Base-by-base conservation (phyloP, 164 flowering plant genomes). In the Protea cynaroides region DNA sequence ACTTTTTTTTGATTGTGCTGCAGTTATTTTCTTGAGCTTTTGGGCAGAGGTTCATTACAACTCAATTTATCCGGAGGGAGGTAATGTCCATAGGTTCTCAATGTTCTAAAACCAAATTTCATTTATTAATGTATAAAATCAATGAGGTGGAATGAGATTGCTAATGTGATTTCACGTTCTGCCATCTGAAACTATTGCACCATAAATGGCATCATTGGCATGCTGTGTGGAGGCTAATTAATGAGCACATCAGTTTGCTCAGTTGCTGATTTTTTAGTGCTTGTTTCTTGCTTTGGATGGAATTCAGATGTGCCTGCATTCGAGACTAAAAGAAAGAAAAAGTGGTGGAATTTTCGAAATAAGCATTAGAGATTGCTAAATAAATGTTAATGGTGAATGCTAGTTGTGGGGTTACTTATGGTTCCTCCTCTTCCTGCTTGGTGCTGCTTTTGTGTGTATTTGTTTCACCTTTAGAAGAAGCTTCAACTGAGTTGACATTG, bases 41-140 rank as follows among this genome's bases (percentile, higher is more conserved):
- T 78, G 81, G 81, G 81, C 81, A 4, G 81, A 78, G 69, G 81
- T 78, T 53, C 81, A 78, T 62, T 78, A 78, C 63, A 78, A 78
- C 64, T 78, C 81, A 21, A 78, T 78, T 21, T 78, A 74, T 64
- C 78, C 81, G 0, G 76, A 66, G 69, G 81, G 78, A 78, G 81
- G 81, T 72, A 49, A 50, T 7, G 59, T 47, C 25, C 19, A 36
- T 53, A 13, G 13, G 8, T 49, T 7, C 53, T 34, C 17, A 15
- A 49, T 49, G 15, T 15, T 7, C 52, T 49, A 49, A 40, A 4
- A 12, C 19, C 7, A 49, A 0, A 15, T 49, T 49, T 4, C 52
- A 49, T 49, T 13, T 49, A 15, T 49, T 49, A 15, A 1, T 49
- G 52, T n/a, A 15, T 1, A 49, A 18, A 49, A 49, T n/a, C 17